A percentile compares a stretch with the other conserved stretches of the same genome.
Conservation (phyloP, 371 early-diverging fungal genomes). For the Hamiltosporidium magnivora region DNA sequence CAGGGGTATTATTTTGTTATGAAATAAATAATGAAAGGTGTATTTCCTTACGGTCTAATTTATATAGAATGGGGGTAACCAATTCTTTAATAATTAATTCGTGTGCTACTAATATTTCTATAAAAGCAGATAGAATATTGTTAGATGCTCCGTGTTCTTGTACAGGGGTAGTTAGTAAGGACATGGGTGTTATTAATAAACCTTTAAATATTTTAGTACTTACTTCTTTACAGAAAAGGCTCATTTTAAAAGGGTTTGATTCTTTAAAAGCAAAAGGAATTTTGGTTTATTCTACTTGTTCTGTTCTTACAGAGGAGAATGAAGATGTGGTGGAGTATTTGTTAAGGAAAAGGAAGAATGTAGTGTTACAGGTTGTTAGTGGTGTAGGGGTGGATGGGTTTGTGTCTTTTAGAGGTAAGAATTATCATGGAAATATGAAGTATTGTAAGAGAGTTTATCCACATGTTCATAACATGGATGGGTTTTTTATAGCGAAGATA, state of each 20-base stretch:
- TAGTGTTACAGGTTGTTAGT: constrained; percentile 61
- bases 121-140: constrained; percentile 81
- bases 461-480: constrained; percentile 97
- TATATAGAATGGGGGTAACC: constrained; percentile 78
- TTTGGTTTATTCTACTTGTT: constrained; percentile 96
- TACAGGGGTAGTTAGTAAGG: constrained; percentile 95
- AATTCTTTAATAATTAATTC: constrained; percentile 86
- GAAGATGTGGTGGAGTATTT: constrained; percentile 93
- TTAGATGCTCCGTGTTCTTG: constrained; percentile 97
- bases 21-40: constrained; percentile 83
- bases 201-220: constrained; percentile 70
- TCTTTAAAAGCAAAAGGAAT: constrained; percentile 82
- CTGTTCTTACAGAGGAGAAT: constrained; percentile 91
- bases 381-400: constrained; percentile 48
- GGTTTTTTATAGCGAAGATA: constrained; percentile 93
- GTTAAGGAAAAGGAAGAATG: constrained; percentile 74
- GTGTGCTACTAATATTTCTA: constrained; percentile 84
- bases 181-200: constrained; percentile 77
- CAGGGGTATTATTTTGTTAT: constrained; percentile 87
- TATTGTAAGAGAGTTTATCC: constrained; percentile 84
- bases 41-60: constrained; percentile 74
- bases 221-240: constrained; percentile 79
- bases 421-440: constrained; percentile 70
- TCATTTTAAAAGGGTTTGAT: constrained; percentile 86
- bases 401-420: constrained; percentile 44